These are phyloP conservation scores for Geosiphon pyriformis DNA, from an alignment of 192 early-diverging fungal genomes.

Conservation along the genomic window DNA sequence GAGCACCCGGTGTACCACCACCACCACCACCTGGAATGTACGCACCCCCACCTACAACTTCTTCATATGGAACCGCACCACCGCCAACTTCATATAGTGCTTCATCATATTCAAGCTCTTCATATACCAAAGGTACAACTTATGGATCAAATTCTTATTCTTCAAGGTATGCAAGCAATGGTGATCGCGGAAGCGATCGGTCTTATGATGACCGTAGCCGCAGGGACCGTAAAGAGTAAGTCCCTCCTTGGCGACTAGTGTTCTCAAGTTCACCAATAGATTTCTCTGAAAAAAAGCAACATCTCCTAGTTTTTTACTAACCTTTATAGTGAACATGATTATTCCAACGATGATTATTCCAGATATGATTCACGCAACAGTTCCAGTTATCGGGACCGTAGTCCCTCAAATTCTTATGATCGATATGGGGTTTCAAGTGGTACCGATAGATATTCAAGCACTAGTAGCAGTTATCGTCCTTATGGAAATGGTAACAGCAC, in stretches of 20 bases:
- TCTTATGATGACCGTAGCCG: conserved; percentile 61
- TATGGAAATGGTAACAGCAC: conserved; percentile 39
- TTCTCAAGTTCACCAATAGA: background rate
- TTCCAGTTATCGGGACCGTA: conserved; percentile 49
- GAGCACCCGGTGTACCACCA: conserved; percentile 21
- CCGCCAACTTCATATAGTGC: conserved; percentile 28
- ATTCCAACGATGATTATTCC: background rate
- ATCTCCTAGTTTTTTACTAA: background rate
- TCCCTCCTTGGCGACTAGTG: background rate
- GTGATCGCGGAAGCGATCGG: conserved; percentile 51
- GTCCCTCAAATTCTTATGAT: conserved; percentile 41
- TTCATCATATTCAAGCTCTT: conserved; percentile 27
- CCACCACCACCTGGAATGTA: conserved; percentile 15
- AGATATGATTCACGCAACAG: conserved; percentile 44
- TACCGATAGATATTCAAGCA: conserved; percentile 15
- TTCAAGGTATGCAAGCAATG: conserved; percentile 6
- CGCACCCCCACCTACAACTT: conserved; percentile 12
- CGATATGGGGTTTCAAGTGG: conserved; percentile 28
- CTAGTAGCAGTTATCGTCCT: conserved; percentile 28
- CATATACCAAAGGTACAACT: conserved; percentile 20
- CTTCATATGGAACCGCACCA: background rate
- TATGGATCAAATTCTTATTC: conserved; percentile 18
- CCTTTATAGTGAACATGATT: background rate
- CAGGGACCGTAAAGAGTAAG: conserved; percentile 56
- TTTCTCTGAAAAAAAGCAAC: background rate